Base-by-base conservation (phyloP, 495 filamentous ascomycete species). In the Beverwykella pulmonaria region DNA sequence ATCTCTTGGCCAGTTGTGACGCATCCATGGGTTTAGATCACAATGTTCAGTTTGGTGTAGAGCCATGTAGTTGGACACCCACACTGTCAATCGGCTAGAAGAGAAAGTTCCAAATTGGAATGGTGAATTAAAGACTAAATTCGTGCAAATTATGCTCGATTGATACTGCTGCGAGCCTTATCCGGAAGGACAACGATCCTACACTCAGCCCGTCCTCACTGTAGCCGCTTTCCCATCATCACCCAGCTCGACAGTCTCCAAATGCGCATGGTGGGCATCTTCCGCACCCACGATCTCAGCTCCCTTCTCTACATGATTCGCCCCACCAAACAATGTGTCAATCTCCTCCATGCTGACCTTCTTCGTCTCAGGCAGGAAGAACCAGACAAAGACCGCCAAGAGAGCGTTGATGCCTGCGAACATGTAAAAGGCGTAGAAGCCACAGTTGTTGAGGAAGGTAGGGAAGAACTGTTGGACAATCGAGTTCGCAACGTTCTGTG, bases 321-420 rank as follows among this genome's bases (percentile, higher is more conserved):
- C 76, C 23, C 84, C 83, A 56, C 83, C 83, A 54, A 88, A 88
- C 30, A 87, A 72, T 19, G 77, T 77, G 69, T 87, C 86, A 59
- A 88, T 88, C 68, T 88, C 85, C 74, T 90, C 86, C 7, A 90
- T 79, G 27, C 83, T 73, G 19, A 90, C 79, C 46, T 87, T 76
- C 78, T 90, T 91, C 1, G 88, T 91, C 79, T 91, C 88, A 0
- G 88, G 89, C 32, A 92, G 83, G 61, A 87, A 86, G 78, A 89
- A 90, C 79, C 79, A 91, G 44, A 91, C 83, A 64, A 92, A 93
- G n/a, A 79, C 77, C 1, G 87, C 87, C 25, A 86, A 78, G n/a
- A 85, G 59, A 63, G 84, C 75, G 67, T 87, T 86, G 52, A 83
- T 80, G 12, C 80, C 79, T 0, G 78, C 80, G 62, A 83, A 82